These are phyloP conservation scores for Sistotremastrum niveocremeum DNA, from an alignment of 768 basidiomycete genomes.

Conservation along the genomic window DNA sequence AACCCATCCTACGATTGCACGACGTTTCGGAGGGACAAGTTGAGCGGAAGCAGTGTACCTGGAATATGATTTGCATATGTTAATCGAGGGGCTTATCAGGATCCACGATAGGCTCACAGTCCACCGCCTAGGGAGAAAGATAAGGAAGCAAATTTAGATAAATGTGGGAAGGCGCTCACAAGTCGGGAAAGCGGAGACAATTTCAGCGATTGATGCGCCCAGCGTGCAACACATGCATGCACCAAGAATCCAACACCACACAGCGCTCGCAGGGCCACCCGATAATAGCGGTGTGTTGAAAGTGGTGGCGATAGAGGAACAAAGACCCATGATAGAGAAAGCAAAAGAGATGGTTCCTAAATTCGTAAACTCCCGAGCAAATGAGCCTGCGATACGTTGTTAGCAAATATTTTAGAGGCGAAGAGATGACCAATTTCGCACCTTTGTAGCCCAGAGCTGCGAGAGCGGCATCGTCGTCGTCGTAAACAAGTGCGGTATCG, in stretches of 20 bases:
- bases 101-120: conserved; percentile 64
- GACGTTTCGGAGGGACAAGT: conserved; percentile 47
- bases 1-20: conserved; percentile 62
- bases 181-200: conserved; percentile 63
- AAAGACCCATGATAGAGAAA: conserved; percentile 72
- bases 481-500: conserved; percentile 10
- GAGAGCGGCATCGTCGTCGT: conserved; percentile 40
- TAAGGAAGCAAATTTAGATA: conserved; percentile 73
- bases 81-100: conserved; percentile 18
- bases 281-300: conserved; percentile 61
- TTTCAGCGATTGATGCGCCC: conserved; percentile 50
- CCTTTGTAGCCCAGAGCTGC: conserved; percentile 44
- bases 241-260: conserved; percentile 69
- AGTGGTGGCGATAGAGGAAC: conserved; percentile 65
- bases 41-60: conserved; percentile 78
- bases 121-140: conserved; percentile 47
- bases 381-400: conserved; percentile 39
- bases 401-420: no score
- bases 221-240: conserved; percentile 62
- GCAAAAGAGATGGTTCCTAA: conserved; percentile 70
- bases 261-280: conserved; percentile 56
- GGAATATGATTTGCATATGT: background rate
- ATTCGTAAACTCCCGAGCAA: conserved; percentile 77
- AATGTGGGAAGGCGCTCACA: conserved; percentile 6
- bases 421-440: no score